phyloP scores from a whole-genome alignment of 2,329 filamentous ascomycete species.

The Fusarium penzigii region DNA sequence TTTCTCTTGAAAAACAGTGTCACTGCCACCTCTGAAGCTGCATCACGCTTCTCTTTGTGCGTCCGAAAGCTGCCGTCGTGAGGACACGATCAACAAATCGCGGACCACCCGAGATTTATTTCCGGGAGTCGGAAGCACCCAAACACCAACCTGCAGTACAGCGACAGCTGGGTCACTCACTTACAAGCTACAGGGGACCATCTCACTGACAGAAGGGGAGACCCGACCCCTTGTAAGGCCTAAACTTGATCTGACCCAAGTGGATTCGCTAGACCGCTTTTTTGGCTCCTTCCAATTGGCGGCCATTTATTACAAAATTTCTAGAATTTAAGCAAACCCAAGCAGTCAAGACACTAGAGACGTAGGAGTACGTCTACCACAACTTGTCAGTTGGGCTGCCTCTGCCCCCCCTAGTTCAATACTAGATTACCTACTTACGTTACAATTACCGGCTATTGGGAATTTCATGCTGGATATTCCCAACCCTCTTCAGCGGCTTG shows the following conservation, averaged over 20 bases:
- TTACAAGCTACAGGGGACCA: background rate
- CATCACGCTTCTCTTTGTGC: constrained; percentile 13
- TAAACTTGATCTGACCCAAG: constrained; percentile 8
- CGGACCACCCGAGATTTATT: constrained; percentile 6
- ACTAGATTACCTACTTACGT: background rate
- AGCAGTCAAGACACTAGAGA: background rate
- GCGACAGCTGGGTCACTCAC: background rate
- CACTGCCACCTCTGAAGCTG: constrained; percentile 2
- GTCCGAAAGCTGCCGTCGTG: constrained; percentile 11
- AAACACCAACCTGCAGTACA: background rate
- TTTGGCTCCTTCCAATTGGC: constrained; percentile 36
- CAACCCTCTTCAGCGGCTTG: background rate
- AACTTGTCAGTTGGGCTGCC: background rate
- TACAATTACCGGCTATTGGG: too few species aligned
- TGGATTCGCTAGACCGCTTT: constrained; percentile 25
- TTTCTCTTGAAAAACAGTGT: background rate
- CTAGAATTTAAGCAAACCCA: background rate
- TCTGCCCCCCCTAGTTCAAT: background rate
- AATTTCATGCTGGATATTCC: background rate
- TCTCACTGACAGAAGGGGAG: too few species aligned
- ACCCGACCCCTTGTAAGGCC: background rate
- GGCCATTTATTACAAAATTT: constrained; percentile 28
- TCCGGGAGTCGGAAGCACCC: background rate
- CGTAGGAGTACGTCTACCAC: background rate
- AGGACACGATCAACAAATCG: constrained; percentile 18